Evolutionary conservation across 2,329 filamentous ascomycete genomes (phyloP).

Genomic region (Trichoderma arundinaceum): DNA sequence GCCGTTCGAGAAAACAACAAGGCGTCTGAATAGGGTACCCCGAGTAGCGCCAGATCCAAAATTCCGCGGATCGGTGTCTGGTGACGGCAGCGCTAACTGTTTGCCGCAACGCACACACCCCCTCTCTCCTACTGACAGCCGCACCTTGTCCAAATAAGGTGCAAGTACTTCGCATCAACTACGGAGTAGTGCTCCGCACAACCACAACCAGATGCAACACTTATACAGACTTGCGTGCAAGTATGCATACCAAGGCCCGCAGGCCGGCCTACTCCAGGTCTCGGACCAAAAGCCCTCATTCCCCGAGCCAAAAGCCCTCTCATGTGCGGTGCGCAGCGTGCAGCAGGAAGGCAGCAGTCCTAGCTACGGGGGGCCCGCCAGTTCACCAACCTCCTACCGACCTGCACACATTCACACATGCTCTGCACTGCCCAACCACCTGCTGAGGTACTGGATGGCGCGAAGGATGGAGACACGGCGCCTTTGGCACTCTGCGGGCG

Average conservation of each 20-base stretch:
- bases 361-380: background rate
- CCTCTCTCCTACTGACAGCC: background rate
- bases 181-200: background rate
- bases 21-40: background rate
- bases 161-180: background rate
- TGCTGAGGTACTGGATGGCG: background rate
- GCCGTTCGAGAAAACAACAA: background rate
- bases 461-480: background rate
- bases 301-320: constrained; percentile 2
- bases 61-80: constrained; percentile 10
- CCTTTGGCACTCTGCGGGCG: background rate
- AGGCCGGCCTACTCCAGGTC: background rate
- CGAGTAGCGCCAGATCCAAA: constrained; percentile 18
- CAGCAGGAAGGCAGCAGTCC: constrained; percentile 2
- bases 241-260: background rate
- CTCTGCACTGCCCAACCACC: background rate
- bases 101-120: constrained; percentile 7
- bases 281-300: background rate
- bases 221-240: background rate
- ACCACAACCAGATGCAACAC: background rate
- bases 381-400: background rate
- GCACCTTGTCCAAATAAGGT: background rate
- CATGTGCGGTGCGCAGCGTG: background rate
- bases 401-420: background rate
- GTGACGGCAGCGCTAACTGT: background rate